Conservation (phyloP, 2,329 filamentous ascomycete species). For the Massarina eburnea region DNA sequence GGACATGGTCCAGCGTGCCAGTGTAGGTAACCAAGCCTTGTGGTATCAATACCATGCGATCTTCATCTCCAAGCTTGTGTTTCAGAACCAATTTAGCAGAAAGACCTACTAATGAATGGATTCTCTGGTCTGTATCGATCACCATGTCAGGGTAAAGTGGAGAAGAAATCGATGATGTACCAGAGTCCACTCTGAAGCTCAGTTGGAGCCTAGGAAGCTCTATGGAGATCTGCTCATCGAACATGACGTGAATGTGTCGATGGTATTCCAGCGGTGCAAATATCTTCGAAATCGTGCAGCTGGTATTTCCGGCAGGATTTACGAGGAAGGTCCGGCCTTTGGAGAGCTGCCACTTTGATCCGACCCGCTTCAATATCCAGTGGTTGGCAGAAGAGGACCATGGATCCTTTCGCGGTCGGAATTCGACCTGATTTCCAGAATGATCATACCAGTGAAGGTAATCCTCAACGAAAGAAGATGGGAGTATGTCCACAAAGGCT, state of each 20-base stretch:
- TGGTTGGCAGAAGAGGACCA: constrained; percentile 5
- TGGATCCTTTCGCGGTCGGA: constrained; percentile 10
- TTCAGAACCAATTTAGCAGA: constrained; percentile 25
- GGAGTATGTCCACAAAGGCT: constrained; percentile 34
- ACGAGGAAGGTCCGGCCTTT: constrained; percentile 9
- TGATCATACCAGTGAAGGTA: constrained; percentile 33
- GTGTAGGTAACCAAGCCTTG: constrained; percentile 13
- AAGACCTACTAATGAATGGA: constrained; percentile 28
- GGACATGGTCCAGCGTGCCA: constrained; percentile 9
- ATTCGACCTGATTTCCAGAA: constrained; percentile 4
- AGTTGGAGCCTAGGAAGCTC: constrained; percentile 18
- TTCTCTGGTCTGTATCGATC: constrained; percentile 24
- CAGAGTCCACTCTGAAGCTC: constrained; percentile 10
- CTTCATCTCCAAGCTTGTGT: constrained; percentile 4
- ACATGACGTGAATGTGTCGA: constrained; percentile 17
- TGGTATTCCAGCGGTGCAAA: constrained; percentile 20
- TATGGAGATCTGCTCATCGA: constrained; percentile 11
- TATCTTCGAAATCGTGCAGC: constrained; percentile 10
- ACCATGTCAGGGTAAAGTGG: constrained; percentile 28
- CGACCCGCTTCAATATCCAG: constrained; percentile 20
- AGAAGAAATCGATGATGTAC: constrained; percentile 17
- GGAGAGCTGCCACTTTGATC: constrained; percentile 16
- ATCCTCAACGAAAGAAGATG: constrained; percentile 24
- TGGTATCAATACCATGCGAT: constrained; percentile 44
- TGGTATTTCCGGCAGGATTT: constrained; percentile 11